phyloP scores from a whole-genome alignment of 73 alveolate species.

The Paramecium biaurelia region DNA sequence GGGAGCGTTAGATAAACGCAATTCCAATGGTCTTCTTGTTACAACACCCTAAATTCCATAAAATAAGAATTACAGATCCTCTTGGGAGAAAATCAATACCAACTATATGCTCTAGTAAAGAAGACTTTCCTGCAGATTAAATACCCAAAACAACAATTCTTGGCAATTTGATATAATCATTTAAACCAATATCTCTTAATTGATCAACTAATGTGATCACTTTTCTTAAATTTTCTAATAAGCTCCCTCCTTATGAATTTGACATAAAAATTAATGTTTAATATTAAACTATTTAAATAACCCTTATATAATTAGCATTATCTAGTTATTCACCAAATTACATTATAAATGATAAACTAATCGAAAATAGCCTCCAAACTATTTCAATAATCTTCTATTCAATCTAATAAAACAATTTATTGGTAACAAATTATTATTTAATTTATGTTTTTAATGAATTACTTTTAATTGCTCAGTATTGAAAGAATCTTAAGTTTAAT shows the following conservation, averaged over 20 bases:
- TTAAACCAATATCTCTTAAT: constrained; percentile 69
- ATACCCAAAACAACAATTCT: constrained; percentile 77
- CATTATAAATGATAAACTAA: too few relatives aligned
- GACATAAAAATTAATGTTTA: neutral
- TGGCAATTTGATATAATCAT: constrained; percentile 74
- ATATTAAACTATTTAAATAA: neutral
- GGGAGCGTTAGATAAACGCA: constrained; percentile 71
- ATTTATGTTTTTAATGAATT: too few relatives aligned
- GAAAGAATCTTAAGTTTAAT: too few relatives aligned
- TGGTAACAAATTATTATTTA: too few relatives aligned
- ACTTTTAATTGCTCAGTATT: too few relatives aligned
- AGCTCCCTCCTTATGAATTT: neutral
- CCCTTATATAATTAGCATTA: neutral
- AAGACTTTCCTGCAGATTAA: constrained; percentile 84
- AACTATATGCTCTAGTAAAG: constrained; percentile 85
- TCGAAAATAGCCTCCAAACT: too few relatives aligned
- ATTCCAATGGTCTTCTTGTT: constrained; percentile 86
- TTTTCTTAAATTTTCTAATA: constrained; percentile 52
- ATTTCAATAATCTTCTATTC: too few relatives aligned
- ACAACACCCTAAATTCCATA: constrained; percentile 68
- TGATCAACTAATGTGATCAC: constrained; percentile 55
- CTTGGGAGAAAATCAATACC: constrained; percentile 83
- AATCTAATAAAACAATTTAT: too few relatives aligned
- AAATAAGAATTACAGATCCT: constrained; percentile 64
- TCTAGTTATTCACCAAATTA: too few relatives aligned